Percentiles rank a stretch among this genome's conserved stretches.
Evolutionary conservation across 371 early-diverging fungal genomes (phyloP).

Genomic region (Mortierella sp.): DNA sequence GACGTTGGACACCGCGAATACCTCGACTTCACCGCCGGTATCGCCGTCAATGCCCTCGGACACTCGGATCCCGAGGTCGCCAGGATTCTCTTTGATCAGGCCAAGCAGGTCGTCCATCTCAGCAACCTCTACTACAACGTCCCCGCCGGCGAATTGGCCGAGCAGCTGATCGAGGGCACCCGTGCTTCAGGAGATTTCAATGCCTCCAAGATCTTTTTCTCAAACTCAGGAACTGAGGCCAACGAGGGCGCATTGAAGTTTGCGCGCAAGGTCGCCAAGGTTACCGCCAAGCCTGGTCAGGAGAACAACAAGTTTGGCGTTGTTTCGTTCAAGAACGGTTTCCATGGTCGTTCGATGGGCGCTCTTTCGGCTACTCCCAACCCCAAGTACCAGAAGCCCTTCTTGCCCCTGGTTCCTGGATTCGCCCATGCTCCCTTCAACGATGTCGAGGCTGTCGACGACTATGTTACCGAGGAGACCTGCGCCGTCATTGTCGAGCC

Average conservation of each 20-base stretch:
- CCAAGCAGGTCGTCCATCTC: constrained; percentile 79
- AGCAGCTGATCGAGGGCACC: constrained; percentile 73
- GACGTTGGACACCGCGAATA: constrained; percentile 78
- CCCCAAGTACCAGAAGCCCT: constrained; percentile 93
- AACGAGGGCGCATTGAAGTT: constrained; percentile 96
- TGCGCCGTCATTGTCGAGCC: constrained; percentile 97
- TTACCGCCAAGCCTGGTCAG: constrained; percentile 73
- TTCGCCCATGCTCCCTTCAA: constrained; percentile 81
- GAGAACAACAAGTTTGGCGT: constrained; percentile 71
- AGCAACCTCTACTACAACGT: constrained; percentile 90
- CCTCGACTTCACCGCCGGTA: constrained; percentile 91
- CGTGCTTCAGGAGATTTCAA: constrained; percentile 61
- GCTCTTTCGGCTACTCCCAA: constrained; percentile 92
- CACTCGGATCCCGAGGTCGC: constrained; percentile 83
- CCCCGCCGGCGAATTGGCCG: constrained; percentile 81
- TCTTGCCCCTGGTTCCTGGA: constrained; percentile 91
- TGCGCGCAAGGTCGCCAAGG: constrained; percentile 90
- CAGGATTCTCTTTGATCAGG: constrained; percentile 82
- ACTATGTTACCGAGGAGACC: constrained; percentile 77
- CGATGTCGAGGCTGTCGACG: constrained; percentile 70
- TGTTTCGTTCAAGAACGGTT: constrained; percentile 88
- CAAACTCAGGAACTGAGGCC: constrained; percentile 94
- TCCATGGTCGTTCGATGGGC: constrained; percentile 97
- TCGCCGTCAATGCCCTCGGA: constrained; percentile 92
- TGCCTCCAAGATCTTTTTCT: constrained; percentile 82